Base-by-base conservation (phyloP, 73 alveolate species). In the Paramecium tetraurelia region DNA sequence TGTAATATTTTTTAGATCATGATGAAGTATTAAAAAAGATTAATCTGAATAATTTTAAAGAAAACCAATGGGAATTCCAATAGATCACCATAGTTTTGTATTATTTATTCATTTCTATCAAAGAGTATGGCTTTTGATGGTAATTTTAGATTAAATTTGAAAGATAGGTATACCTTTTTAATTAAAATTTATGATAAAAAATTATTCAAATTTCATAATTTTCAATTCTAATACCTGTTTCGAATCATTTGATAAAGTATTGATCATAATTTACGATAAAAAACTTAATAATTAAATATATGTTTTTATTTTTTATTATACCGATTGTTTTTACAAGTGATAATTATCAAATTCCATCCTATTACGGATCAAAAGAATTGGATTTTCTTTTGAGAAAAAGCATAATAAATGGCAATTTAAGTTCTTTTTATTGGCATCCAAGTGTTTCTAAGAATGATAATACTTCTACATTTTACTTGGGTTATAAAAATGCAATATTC, bases 351-450 rank as follows among this genome's bases (percentile, higher is more conserved):
- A 80, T 80, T 20, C 90, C 90, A 9, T 80, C 90, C 8, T 80
- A 80, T 35, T 80, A 43, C 46, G 90, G 90, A 21, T 38, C 75
- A 4, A 80, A 41, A 48, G 90, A 80, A 14, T 5, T 44, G 35
- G 90, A 80, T 35, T 80, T 80, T 46, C 75, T 46, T 12, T 31
- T 80, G 14, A 41, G 50, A 46, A 63, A 80, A 9, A 41, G 75
- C 29, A 80, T 80, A 21, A 10, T 80, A 43, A 80, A 80, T 48
- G 70, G 76, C n/a, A 80, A 80, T 80, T 41, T 80, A 14, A 80
- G 90, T 48, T 44, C 90, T 22, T 44, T 80, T 20, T 80, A 80
- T 80, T 80, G 90, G 90, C 20, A 80, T 22, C 57, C 90, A 24
- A 80, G 90, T 14, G 16, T 80, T 21, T 80, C 46, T 24, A 14